A percentile compares a stretch with the other conserved stretches of the same genome.
Conservation (phyloP, 169 alveolate genomes). For the Plasmodium vinckei region DNA sequence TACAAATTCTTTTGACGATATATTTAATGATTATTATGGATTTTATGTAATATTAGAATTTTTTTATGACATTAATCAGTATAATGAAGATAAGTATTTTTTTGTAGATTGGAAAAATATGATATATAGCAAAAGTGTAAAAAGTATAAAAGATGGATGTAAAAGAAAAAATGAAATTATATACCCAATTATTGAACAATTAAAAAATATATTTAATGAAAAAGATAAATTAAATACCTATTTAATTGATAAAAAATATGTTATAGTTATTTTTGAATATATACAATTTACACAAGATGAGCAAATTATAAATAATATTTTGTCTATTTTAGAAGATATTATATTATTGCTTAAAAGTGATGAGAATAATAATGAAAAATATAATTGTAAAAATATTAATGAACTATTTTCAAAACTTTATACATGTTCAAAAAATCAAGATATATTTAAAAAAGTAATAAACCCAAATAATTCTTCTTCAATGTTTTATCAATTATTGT, state of each 20-base stretch:
- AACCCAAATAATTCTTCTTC: not conserved
- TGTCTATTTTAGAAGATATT: slow-evolving; percentile 15
- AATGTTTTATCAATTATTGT: slow-evolving; percentile 26
- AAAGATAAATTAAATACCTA: slow-evolving; percentile 28
- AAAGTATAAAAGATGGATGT: slow-evolving; percentile 41
- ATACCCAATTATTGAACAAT: slow-evolving; percentile 24
- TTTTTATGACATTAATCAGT: slow-evolving; percentile 39
- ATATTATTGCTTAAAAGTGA: slow-evolving; percentile 8
- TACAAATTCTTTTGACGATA: slow-evolving; percentile 35
- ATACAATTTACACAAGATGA: slow-evolving; percentile 29
- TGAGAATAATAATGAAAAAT: not conserved
- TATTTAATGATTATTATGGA: slow-evolving; percentile 68
- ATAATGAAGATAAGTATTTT: slow-evolving; percentile 38
- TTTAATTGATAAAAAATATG: slow-evolving; percentile 38
- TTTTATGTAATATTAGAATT: slow-evolving; percentile 69
- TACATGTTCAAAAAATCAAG: slow-evolving; percentile 1
- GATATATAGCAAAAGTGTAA: slow-evolving; percentile 33
- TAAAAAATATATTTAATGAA: slow-evolving; percentile 15
- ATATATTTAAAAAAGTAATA: not conserved
- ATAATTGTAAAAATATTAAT: slow-evolving; percentile 31
- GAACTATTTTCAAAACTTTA: slow-evolving; percentile 18
- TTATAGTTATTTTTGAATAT: slow-evolving; percentile 46
- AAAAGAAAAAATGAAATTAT: slow-evolving; percentile 71
- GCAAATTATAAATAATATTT: slow-evolving; percentile 34
- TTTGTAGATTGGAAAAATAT: slow-evolving; percentile 50